Evolutionary conservation across 2,329 filamentous ascomycete species (phyloP).

Genomic region (Arthrobotrys entomopaga): DNA sequence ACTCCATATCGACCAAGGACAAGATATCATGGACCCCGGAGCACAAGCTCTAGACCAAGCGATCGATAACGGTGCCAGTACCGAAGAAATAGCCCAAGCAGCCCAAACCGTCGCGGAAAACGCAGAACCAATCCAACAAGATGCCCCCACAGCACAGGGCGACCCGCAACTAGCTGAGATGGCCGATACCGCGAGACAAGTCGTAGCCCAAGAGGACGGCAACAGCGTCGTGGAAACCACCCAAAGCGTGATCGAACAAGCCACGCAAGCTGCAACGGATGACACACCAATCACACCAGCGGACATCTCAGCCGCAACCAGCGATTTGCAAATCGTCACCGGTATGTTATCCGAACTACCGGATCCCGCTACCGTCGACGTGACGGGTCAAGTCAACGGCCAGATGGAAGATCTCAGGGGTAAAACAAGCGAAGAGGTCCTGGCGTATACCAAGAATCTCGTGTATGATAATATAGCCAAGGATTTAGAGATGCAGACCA

Average conservation of each 20-base stretch:
- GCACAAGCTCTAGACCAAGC: neutral
- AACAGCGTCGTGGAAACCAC: slow-evolving; percentile 1
- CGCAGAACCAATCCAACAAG: neutral
- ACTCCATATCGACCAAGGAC: slow-evolving; percentile 4
- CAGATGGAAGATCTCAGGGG: slow-evolving; percentile 4
- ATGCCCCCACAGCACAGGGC: neutral
- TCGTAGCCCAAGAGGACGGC: slow-evolving; percentile 6
- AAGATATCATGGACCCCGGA: neutral
- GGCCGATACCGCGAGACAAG: neutral
- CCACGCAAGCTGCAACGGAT: neutral
- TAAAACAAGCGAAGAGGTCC: slow-evolving; percentile 1
- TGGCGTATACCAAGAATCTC: neutral
- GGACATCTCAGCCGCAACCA: neutral
- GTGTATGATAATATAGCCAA: slow-evolving; percentile 4
- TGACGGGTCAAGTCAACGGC: neutral
- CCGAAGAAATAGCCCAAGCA: neutral
- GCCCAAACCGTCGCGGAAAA: neutral
- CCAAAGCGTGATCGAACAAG: slow-evolving; percentile 16
- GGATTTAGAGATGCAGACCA: slow-evolving; percentile 10
- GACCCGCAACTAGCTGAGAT: neutral
- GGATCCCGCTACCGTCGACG: slow-evolving; percentile 15
- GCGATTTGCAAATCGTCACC: slow-evolving; percentile 7
- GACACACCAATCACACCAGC: neutral
- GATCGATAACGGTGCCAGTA: neutral
- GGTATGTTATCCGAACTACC: slow-evolving; percentile 3